Base-by-base conservation (phyloP, 176 grass and related monocot genomes). In the Eleusine indica region DNA sequence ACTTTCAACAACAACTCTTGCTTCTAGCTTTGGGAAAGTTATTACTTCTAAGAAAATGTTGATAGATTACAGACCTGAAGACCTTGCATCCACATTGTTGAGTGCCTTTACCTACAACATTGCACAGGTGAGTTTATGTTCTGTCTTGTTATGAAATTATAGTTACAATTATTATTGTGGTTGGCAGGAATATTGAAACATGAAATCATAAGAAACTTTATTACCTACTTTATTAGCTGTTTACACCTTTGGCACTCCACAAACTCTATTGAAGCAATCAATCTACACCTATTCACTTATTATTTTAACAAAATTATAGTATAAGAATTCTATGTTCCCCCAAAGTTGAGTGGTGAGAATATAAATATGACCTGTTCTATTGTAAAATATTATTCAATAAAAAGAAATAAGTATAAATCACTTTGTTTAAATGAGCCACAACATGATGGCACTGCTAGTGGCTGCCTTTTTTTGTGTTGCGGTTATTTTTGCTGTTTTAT, bases 61-160 rank as follows among this genome's bases (percentile, higher is more conserved):
- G 57, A 64, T 89, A 66, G 96, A 98, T 90, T 98, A 95, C 85
- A 93, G 74, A 63, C 71, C 81, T 79, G 96, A 98, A 85, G 96
- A 98, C 83, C 80, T 98, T 83, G 96, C 96, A 5, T 80, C 96
- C 48, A 88, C 96, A 80, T 88, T 98, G 75, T 89, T 98, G 80
- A 98, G 89, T 29, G 96, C 96, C 85, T 95, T 95, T 90, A 98
- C 93, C 78, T 98, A 98, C 71, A 98, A 98, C 39, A 98, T 98
- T 91, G 96, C 96, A 81, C 96, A 95, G 83, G 96, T 93, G 74
- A 79, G 89, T 84, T 68, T 38, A 16, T 70, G 43, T 75, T 84
- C 15, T 25, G 10, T 11, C 40, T 18, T 82, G 11, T 66, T 81
- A 73, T 85, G 79, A 47, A 47, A 13, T 54, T 75, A 64, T 15